These are phyloP conservation scores for Phalaenopsis aphrodite DNA, from an alignment of 106 monocot genomes.

Conservation along the genomic window DNA sequence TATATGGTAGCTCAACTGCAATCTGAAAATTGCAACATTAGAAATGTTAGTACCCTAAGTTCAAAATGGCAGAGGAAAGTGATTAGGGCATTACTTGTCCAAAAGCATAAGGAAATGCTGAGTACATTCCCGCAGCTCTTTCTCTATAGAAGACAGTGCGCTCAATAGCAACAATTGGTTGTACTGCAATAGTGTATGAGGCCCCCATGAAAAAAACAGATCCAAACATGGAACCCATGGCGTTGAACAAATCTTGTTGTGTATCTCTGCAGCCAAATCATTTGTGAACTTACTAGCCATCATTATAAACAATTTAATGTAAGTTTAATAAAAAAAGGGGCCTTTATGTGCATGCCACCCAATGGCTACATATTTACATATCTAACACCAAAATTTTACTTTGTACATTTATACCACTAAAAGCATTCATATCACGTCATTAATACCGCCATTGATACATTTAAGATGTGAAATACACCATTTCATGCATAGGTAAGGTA, in stretches of 20 bases:
- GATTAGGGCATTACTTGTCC: constrained; percentile 33
- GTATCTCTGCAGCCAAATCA: constrained; percentile 26
- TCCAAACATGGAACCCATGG: constrained; percentile 45
- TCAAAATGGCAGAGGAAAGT: background rate
- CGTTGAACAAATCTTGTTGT: constrained; percentile 25
- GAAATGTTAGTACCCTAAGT: background rate
- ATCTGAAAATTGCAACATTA: constrained; percentile 20
- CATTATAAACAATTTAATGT: too few relatives aligned
- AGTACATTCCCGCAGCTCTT: constrained; percentile 72
- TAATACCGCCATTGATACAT: too few relatives aligned
- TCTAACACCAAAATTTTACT: too few relatives aligned
- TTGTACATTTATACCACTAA: too few relatives aligned
- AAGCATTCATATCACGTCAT: too few relatives aligned
- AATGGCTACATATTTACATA: too few relatives aligned
- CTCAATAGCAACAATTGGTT: constrained; percentile 56
- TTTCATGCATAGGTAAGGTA: too few relatives aligned
- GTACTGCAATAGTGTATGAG: constrained; percentile 35
- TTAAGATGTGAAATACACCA: too few relatives aligned
- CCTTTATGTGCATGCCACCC: too few relatives aligned
- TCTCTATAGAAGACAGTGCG: constrained; percentile 64
- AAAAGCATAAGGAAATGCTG: constrained; percentile 60
- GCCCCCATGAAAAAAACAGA: constrained; percentile 37
- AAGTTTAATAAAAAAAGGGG: too few relatives aligned
- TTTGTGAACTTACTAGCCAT: background rate
- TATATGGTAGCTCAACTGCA: constrained; percentile 47